A percentile compares a stretch with the other conserved stretches of the same genome.
Evolutionary conservation across 345 rosid genomes (phyloP).

Genomic region (Eucalyptus albens): DNA sequence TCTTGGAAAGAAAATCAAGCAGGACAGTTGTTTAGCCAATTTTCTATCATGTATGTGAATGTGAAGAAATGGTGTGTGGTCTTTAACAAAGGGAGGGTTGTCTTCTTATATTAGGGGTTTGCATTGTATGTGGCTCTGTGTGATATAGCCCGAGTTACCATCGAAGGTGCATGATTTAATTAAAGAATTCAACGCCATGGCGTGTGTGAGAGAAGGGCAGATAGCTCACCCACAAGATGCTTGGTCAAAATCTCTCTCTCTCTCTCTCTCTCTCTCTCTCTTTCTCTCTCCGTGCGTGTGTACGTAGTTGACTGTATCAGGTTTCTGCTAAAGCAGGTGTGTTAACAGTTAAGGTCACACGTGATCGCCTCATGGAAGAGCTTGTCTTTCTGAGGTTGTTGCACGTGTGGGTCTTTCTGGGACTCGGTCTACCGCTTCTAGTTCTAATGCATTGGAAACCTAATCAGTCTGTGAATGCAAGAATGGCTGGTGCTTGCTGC

Average conservation of each 20-base stretch:
- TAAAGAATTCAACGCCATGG: constrained; percentile 95
- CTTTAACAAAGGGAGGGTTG: neutral
- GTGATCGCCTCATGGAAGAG: neutral
- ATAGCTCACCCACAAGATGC: constrained; percentile 91
- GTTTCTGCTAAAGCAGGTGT: neutral
- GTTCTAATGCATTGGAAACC: neutral
- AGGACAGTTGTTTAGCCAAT: neutral
- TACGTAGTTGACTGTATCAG: neutral
- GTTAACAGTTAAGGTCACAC: constrained; percentile 1
- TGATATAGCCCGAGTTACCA: constrained; percentile 5
- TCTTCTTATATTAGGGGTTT: constrained; percentile 2
- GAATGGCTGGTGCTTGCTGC: neutral
- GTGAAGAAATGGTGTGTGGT: neutral
- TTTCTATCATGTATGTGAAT: neutral
- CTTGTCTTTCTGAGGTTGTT: neutral
- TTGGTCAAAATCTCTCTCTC: constrained; percentile 30
- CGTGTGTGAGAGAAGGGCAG: constrained; percentile 71
- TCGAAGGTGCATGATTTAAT: constrained; percentile 70
- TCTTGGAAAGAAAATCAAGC: neutral
- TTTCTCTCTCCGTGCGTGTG: neutral
- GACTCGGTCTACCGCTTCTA: neutral
- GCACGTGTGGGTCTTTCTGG: neutral
- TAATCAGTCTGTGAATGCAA: neutral
- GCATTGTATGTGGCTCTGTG: neutral
- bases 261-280: constrained; percentile 2